Conservation (phyloP, 2,329 filamentous ascomycete species). For the Verticillium nonalfalfae region DNA sequence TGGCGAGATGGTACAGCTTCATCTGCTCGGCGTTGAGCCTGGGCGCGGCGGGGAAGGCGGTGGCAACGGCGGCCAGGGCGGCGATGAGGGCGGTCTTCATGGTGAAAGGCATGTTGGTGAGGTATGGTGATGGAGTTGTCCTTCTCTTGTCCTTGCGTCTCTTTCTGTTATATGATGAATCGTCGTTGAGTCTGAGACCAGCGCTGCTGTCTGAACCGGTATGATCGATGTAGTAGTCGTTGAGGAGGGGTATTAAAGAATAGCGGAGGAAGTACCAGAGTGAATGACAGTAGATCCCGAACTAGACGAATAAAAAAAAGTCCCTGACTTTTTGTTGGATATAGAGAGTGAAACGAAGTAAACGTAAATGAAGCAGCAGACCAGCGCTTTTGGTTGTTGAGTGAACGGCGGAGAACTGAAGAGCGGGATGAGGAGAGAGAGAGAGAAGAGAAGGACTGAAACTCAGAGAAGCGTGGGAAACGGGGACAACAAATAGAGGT, state of each 20-base stretch:
- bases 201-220: conserved; percentile 1
- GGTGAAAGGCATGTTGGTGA: conserved; percentile 35
- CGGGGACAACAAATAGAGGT: background rate
- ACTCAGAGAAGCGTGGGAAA: conserved; percentile 4
- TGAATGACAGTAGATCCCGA: background rate
- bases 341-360: background rate
- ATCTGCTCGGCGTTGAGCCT: conserved; percentile 37
- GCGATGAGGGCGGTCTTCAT: conserved; percentile 38
- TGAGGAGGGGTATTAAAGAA: background rate
- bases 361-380: conserved; percentile 29
- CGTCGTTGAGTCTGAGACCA: conserved; percentile 1
- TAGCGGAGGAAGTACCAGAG: background rate
- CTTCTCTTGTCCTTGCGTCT: conserved; percentile 14
- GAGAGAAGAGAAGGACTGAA: conserved; percentile 7
- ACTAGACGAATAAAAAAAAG: background rate
- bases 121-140: conserved; percentile 14
- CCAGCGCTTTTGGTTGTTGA: conserved; percentile 39
- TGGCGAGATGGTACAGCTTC: conserved; percentile 38
- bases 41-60: conserved; percentile 38
- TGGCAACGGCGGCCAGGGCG: conserved; percentile 35
- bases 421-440: conserved; percentile 10
- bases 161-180: conserved; percentile 13
- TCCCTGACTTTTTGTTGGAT: background rate
- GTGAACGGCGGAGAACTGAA: conserved; percentile 23
- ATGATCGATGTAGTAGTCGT: background rate